Evolutionary conservation across 148 eudicot species (phyloP).

Genomic region (Bassia scoparia): DNA sequence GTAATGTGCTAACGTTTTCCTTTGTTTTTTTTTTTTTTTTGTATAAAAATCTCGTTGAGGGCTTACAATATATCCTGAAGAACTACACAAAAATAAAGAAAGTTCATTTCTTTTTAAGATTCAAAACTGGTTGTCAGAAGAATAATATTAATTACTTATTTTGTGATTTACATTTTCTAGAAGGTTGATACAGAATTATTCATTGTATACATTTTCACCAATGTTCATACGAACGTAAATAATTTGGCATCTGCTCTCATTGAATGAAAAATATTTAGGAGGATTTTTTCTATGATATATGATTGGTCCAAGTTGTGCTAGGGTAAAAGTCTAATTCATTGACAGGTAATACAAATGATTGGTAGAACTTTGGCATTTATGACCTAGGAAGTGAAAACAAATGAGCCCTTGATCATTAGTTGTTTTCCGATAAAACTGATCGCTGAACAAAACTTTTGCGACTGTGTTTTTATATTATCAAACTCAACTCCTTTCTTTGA

Average conservation of each 20-base stretch:
- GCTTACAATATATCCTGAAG: not conserved
- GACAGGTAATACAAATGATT: not conserved
- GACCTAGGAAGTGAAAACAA: not conserved
- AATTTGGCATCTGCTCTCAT: not conserved
- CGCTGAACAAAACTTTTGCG: not conserved
- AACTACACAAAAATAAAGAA: not conserved
- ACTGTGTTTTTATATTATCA: not conserved
- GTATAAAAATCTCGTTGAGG: not conserved
- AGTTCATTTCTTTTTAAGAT: not conserved
- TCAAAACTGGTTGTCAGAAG: not conserved
- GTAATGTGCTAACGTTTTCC: not conserved
- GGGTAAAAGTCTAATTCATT: not conserved
- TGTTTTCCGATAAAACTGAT: not conserved
- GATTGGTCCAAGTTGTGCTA: not conserved
- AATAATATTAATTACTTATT: not conserved
- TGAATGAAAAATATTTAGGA: not conserved
- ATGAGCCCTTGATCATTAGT: not conserved
- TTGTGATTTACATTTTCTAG: not conserved
- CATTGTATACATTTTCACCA: not conserved
- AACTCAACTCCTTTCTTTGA: slow-evolving; percentile 2
- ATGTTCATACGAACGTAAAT: not conserved
- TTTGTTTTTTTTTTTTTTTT: not conserved
- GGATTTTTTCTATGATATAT: not conserved
- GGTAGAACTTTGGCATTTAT: not conserved
- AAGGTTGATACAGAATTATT: not conserved